Percentiles rank a stretch among this genome's conserved stretches.
phyloP scores from a whole-genome alignment of 805 yeast species.

The Candida multigemmis region DNA sequence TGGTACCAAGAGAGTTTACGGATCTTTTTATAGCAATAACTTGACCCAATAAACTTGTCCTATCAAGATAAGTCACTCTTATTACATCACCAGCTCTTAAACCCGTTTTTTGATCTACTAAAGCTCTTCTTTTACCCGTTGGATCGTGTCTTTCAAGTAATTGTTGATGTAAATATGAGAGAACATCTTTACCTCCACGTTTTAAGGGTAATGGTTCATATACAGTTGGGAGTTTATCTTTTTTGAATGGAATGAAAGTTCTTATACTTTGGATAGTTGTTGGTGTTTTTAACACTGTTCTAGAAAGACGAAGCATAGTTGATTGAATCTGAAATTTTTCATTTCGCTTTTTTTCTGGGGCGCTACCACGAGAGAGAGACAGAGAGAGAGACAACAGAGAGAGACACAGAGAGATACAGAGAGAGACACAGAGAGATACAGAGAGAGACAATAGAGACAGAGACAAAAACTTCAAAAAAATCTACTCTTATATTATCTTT shows the following conservation, averaged over 20 bases:
- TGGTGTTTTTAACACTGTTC: not conserved
- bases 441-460: not conserved
- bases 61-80: conserved; percentile 60
- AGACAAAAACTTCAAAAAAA: no score
- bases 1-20: conserved; percentile 55
- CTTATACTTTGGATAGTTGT: conserved; percentile 6
- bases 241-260: conserved; percentile 9
- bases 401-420: no score
- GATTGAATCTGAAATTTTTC: no score
- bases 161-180: conserved; percentile 39
- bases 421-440: conserved; percentile 1
- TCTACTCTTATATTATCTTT: no score
- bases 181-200: conserved; percentile 36
- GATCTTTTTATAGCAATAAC: conserved; percentile 66
- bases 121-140: conserved; percentile 37
- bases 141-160: conserved; percentile 60
- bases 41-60: conserved; percentile 68
- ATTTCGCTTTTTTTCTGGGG: no score
- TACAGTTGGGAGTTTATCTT: conserved; percentile 19
- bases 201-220: conserved; percentile 42
- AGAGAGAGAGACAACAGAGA: no score
- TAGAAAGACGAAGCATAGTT: not conserved
- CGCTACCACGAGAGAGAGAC: no score
- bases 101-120: conserved; percentile 19
- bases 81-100: conserved; percentile 79